Percentiles rank a stretch among this genome's conserved stretches.
These are phyloP conservation scores for Nematodospora anomalae DNA, from an alignment of 1,139 yeast genomes.

Conservation along the genomic window DNA sequence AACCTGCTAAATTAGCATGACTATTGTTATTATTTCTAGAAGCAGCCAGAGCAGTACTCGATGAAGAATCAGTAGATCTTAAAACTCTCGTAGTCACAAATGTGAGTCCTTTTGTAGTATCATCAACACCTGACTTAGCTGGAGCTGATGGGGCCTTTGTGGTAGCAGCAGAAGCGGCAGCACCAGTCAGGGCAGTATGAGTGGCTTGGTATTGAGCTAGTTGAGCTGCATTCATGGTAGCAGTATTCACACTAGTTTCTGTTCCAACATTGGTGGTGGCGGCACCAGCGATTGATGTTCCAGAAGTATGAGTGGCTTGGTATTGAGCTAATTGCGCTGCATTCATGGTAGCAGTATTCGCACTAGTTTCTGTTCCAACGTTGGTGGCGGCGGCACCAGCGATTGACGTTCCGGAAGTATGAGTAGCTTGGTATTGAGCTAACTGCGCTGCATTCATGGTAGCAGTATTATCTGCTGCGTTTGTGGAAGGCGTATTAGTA, in stretches of 20 bases:
- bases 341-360: constrained; percentile 14
- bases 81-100: constrained; percentile 16
- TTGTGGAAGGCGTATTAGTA: constrained; percentile 7
- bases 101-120: constrained; percentile 9
- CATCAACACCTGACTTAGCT: constrained; percentile 9
- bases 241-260: constrained; percentile 14
- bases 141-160: constrained; percentile 5
- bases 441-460: constrained; percentile 13
- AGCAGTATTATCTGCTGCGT: constrained; percentile 2
- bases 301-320: not conserved
- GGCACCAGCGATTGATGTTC: constrained; percentile 5
- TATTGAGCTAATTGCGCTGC: constrained; percentile 14
- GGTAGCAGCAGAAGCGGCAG: constrained; percentile 1
- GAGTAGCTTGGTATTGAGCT: constrained; percentile 9
- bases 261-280: constrained; percentile 15
- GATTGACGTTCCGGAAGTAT: constrained; percentile 2
- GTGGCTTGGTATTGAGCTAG: constrained; percentile 12
- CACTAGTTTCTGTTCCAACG: constrained; percentile 5
- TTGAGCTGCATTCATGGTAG: constrained; percentile 8
- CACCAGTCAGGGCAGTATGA: not conserved
- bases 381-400: constrained; percentile 9
- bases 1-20: constrained; percentile 11
- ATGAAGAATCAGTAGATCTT: constrained; percentile 10
- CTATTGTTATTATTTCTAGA: constrained; percentile 1
- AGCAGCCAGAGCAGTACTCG: constrained; percentile 4